These are phyloP conservation scores for Talaromyces sp. DNA, from an alignment of 2,329 filamentous ascomycete species.

Conservation along the genomic window DNA sequence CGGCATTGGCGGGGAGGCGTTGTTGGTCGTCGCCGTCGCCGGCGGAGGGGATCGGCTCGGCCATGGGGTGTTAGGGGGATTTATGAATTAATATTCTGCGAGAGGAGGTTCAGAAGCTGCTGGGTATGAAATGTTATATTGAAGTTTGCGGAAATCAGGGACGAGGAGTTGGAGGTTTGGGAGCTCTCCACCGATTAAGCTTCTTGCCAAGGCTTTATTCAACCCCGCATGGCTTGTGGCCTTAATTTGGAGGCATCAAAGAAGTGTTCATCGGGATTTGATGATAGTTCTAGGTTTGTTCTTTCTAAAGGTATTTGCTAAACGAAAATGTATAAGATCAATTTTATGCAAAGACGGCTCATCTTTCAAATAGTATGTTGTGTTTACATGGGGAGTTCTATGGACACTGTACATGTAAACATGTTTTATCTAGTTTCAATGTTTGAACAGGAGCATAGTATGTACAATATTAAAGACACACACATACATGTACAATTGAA, in stretches of 20 bases:
- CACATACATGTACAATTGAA: no score
- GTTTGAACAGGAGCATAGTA: no score
- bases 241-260: not conserved
- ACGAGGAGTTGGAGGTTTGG: not conserved
- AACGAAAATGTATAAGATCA: no score
- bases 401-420: no score
- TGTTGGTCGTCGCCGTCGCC: slow-evolving; percentile 27
- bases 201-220: not conserved
- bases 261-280: no score
- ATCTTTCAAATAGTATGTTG: no score
- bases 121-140: not conserved
- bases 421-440: no score
- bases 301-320: no score
- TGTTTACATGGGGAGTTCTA: no score
- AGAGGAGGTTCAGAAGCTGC: not conserved
- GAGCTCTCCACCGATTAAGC: not conserved
- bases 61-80: slow-evolving; percentile 26
- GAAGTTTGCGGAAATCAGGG: not conserved
- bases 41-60: slow-evolving; percentile 37
- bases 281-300: no score
- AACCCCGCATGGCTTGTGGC: not conserved
- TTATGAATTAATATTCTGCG: not conserved
- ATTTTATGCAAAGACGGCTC: no score
- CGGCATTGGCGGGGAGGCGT: slow-evolving; percentile 37
- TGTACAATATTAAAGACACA: no score